Percentiles rank a stretch among this genome's conserved stretches.
Conservation (phyloP, 2,329 filamentous ascomycete genomes). For the Hypoxylon sp. region DNA sequence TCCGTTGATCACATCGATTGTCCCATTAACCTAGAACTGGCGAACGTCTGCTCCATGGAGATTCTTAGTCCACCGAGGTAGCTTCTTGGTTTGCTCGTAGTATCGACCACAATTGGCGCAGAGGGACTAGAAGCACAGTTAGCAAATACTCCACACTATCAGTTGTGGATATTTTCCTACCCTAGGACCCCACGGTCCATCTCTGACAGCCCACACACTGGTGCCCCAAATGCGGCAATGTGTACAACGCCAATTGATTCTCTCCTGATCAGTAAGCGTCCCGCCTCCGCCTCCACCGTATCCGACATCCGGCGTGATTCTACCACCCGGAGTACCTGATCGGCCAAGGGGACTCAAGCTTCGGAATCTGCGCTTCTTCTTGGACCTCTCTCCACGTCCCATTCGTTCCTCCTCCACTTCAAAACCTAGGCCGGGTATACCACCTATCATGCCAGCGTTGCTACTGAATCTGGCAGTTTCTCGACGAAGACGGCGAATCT, state of each 20-base stretch:
- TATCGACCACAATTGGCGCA: conserved; percentile 94
- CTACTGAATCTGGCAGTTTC: conserved; percentile 95
- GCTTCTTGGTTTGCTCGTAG: conserved; percentile 86
- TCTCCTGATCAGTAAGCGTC: conserved; percentile 80
- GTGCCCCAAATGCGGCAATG: conserved; percentile 92
- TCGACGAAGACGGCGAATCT: conserved; percentile 85
- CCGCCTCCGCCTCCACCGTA: conserved; percentile 77
- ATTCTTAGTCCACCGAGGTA: conserved; percentile 82
- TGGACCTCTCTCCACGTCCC: conserved; percentile 91
- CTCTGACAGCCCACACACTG: conserved; percentile 93
- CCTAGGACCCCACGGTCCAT: conserved; percentile 86
- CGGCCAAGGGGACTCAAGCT: conserved; percentile 86
- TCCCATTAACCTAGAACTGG: conserved; percentile 38
- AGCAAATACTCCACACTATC: conserved; percentile 20
- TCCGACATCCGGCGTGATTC: conserved; percentile 85
- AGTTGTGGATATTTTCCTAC: conserved; percentile 65
- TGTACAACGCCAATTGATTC: conserved; percentile 85
- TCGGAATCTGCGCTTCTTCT: conserved; percentile 94
- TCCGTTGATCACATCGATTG: background rate
- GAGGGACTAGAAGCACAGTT: conserved; percentile 70
- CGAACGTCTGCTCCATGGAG: conserved; percentile 66
- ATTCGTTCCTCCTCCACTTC: conserved; percentile 82
- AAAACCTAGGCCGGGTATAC: conserved; percentile 73
- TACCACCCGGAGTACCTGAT: conserved; percentile 73
- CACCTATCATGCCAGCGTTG: conserved; percentile 82